Base-by-base conservation (phyloP, 2,329 filamentous ascomycete species). In the Pleurostoma richardsiae region DNA sequence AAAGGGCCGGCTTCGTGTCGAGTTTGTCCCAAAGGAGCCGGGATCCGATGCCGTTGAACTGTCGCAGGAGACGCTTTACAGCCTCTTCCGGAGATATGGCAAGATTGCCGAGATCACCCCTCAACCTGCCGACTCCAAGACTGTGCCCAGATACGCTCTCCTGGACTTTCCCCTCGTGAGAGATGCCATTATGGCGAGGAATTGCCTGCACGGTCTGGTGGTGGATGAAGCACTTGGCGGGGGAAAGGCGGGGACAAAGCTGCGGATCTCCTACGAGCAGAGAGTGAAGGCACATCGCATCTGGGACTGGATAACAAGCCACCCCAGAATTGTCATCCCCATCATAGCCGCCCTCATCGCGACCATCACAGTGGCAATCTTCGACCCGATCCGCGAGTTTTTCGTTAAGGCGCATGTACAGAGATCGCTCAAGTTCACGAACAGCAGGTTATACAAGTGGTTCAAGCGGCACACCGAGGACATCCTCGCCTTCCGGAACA, bases 361-460 rank as follows among this genome's bases (percentile, higher is more conserved):
- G 0, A 84, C 86, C 31, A 72, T 94, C 42, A 95, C 91, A 0
- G 90, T 96, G 26, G 82, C 88, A 1, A 76, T 97, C 6, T 97
- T 99, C 59, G 94, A 99, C 57, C 94, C 94, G 0, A 91, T 99
- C 48, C 83, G 94, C 40, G 91, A 90, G 1, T 94, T 95, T 61
- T 96, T 95, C 58, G 88, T 97, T 68, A 90, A 90, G 59, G 77
- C 86, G 4, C 90, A 96, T 61, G 84, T 99, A 43, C 90, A 90
- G 30, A 80, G 85, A 41, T 82, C 84, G 0, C 82, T 94, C 50
- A 80, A 87, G 48, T 71, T 94, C 30, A 83, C 82, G 40, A 83
- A 94, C 51, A 92, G 83, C 58, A 76, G 71, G 41, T 59, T 91
- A 11, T 88, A 89, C 65, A 81, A 84, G 50, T 96, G 90, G 92